Percentiles rank a stretch among this genome's conserved stretches.
Evolutionary conservation across 371 early-diverging fungal species (phyloP).

Genomic region (Syncephalastrum monosporum): DNA sequence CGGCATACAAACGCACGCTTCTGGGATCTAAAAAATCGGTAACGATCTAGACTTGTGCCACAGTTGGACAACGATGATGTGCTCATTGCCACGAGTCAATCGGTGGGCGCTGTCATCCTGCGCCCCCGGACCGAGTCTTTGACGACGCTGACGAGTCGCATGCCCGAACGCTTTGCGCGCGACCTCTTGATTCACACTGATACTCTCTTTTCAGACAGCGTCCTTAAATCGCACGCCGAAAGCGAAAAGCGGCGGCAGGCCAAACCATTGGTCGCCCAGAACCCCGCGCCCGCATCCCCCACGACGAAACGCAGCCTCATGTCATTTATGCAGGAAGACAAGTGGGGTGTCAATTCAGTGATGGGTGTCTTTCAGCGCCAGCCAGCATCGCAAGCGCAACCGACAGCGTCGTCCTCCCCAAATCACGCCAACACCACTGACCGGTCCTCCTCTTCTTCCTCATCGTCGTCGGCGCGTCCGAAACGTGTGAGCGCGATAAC

Average conservation of each 20-base stretch:
- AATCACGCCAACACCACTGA: background rate
- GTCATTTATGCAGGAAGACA: conserved; percentile 33
- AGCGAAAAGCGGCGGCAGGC: conserved; percentile 41
- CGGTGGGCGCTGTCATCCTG: conserved; percentile 57
- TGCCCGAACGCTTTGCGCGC: conserved; percentile 46
- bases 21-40: background rate
- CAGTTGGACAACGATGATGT: conserved; percentile 6
- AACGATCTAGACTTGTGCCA: background rate
- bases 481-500: conserved; percentile 22
- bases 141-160: conserved; percentile 53
- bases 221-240: conserved; percentile 33
- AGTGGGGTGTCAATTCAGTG: conserved; percentile 29
- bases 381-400: no score
- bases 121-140: conserved; percentile 50
- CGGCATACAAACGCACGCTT: background rate
- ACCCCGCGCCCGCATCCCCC: conserved; percentile 3
- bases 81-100: conserved; percentile 34
- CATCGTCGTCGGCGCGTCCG: conserved; percentile 17
- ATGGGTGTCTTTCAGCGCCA: conserved; percentile 37
- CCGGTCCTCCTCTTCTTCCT: conserved; percentile 5
- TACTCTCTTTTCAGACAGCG: conserved; percentile 33
- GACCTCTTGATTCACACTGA: conserved; percentile 47
- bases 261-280: conserved; percentile 23
- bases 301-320: conserved; percentile 28
- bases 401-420: background rate